Conservation (phyloP, 495 filamentous ascomycete species). For the Hypoxylon subgilvum region DNA sequence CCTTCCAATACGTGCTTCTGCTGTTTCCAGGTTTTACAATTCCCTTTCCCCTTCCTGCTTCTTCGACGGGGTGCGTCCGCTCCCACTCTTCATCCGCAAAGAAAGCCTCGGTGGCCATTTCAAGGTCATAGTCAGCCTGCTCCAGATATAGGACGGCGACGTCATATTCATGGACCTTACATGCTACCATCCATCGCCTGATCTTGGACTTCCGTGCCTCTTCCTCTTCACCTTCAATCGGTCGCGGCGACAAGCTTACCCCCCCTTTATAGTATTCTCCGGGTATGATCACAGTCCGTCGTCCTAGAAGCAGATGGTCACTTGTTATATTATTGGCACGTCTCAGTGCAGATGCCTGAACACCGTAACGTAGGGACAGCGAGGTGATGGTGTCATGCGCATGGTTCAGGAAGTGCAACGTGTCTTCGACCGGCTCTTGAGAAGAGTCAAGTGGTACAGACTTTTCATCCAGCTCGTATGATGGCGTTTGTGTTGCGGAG, state of each 20-base stretch:
- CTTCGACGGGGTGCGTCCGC: slow-evolving; percentile 64
- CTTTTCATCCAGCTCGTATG: slow-evolving; percentile 34
- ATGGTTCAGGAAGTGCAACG: slow-evolving; percentile 71
- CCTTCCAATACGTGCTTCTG: slow-evolving; percentile 16
- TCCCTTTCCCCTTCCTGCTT: slow-evolving; percentile 44
- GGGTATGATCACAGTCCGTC: slow-evolving; percentile 71
- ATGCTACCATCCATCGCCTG: slow-evolving; percentile 72
- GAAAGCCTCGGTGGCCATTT: slow-evolving; percentile 64
- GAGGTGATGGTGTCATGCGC: slow-evolving; percentile 65
- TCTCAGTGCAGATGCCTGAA: slow-evolving; percentile 63
- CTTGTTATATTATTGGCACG: slow-evolving; percentile 66
- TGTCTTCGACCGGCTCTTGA: slow-evolving; percentile 55
- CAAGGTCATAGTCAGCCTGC: slow-evolving; percentile 68
- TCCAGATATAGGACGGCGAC: slow-evolving; percentile 73
- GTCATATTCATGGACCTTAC: slow-evolving; percentile 76
- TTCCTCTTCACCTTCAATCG: slow-evolving; percentile 71
- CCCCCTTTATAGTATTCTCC: slow-evolving; percentile 66
- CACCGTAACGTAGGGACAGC: slow-evolving; percentile 69
- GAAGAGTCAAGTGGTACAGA: slow-evolving; percentile 21
- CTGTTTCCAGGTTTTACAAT: slow-evolving; percentile 39
- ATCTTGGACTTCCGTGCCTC: slow-evolving; percentile 68
- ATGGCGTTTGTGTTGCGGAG: slow-evolving; percentile 10
- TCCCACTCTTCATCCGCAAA: slow-evolving; percentile 76
- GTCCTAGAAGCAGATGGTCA: slow-evolving; percentile 69
- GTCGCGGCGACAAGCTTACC: slow-evolving; percentile 66